phyloP scores from a whole-genome alignment of 2,329 filamentous ascomycete species.

The Fusarium protoensiforme region DNA sequence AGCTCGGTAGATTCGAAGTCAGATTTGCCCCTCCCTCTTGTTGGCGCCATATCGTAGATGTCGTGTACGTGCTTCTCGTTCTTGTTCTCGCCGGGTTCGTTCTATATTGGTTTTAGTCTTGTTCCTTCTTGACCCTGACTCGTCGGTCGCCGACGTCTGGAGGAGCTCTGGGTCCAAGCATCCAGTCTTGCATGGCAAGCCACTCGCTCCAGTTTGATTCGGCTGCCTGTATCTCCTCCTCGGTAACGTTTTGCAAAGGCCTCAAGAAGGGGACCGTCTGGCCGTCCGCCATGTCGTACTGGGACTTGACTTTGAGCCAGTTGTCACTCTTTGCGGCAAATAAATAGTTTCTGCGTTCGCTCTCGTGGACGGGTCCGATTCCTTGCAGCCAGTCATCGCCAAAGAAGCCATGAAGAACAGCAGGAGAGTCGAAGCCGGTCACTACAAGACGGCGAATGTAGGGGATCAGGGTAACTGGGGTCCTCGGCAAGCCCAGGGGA shows the following conservation, averaged over 20 bases:
- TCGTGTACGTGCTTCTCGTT: not conserved
- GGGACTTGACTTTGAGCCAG: constrained; percentile 88
- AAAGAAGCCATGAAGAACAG: constrained; percentile 94
- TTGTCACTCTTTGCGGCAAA: constrained; percentile 94
- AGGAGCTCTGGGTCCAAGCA: constrained; percentile 86
- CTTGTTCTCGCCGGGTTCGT: not conserved
- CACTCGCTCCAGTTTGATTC: constrained; percentile 93
- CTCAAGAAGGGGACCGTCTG: constrained; percentile 90
- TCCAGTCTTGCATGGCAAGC: constrained; percentile 98
- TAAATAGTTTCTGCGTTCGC: constrained; percentile 92
- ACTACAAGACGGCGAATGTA: constrained; percentile 92
- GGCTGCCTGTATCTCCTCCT: constrained; percentile 83
- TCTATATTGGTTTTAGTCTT: constrained; percentile 12
- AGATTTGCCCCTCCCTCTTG: not conserved
- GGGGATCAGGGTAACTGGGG: constrained; percentile 77
- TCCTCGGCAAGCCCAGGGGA: constrained; percentile 35
- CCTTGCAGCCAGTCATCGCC: constrained; percentile 91
- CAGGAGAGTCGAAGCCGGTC: constrained; percentile 88
- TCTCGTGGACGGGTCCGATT: constrained; percentile 84
- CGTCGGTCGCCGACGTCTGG: constrained; percentile 42
- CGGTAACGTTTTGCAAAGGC: constrained; percentile 79
- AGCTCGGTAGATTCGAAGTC: not conserved
- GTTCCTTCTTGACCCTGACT: constrained; percentile 47
- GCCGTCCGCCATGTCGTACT: constrained; percentile 87
- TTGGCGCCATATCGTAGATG: not conserved